A percentile compares a stretch with the other conserved stretches of the same genome.
Evolutionary conservation across 2,329 filamentous ascomycete genomes (phyloP).

Genomic region (Helicocarpus griseus): DNA sequence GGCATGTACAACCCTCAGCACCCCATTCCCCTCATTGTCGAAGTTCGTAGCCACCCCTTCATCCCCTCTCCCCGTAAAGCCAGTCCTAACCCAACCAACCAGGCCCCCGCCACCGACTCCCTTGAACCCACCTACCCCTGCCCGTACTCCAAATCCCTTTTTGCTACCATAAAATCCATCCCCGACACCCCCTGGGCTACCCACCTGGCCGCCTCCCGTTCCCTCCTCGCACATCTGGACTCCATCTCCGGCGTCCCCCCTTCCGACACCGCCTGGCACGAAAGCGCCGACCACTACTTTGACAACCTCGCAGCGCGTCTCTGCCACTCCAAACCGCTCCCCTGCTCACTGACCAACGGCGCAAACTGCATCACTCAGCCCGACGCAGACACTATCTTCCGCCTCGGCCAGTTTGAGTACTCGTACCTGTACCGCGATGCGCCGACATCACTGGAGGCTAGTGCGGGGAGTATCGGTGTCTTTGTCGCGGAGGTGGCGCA

Average conservation of each 20-base stretch:
- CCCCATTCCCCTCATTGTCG: constrained; percentile 40
- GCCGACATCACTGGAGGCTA: constrained; percentile 51
- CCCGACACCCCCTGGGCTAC: constrained; percentile 47
- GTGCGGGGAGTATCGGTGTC: constrained; percentile 56
- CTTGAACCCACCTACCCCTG: constrained; percentile 68
- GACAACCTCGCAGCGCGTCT: constrained; percentile 73
- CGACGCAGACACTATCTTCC: constrained; percentile 60
- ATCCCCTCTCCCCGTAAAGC: not conserved
- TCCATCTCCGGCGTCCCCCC: constrained; percentile 55
- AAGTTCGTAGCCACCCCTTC: constrained; percentile 24
- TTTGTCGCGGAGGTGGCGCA: constrained; percentile 63
- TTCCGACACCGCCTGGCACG: constrained; percentile 53
- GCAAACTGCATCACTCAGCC: constrained; percentile 51
- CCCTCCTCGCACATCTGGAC: constrained; percentile 54
- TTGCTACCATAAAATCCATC: constrained; percentile 38
- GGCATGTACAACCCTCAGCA: constrained; percentile 52
- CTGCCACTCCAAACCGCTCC: constrained; percentile 64
- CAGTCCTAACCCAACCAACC: constrained; percentile 25
- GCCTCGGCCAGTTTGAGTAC: constrained; percentile 73
- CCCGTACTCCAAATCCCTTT: constrained; percentile 38
- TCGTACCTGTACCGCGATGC: constrained; percentile 65
- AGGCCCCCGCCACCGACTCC: constrained; percentile 42
- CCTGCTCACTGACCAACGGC: constrained; percentile 48
- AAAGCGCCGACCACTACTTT: constrained; percentile 66
- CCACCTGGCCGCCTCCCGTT: constrained; percentile 50